A percentile compares a stretch with the other conserved stretches of the same genome.
Evolutionary conservation across 2,329 filamentous ascomycete species (phyloP).

Genomic region (Huntiella decipiens): DNA sequence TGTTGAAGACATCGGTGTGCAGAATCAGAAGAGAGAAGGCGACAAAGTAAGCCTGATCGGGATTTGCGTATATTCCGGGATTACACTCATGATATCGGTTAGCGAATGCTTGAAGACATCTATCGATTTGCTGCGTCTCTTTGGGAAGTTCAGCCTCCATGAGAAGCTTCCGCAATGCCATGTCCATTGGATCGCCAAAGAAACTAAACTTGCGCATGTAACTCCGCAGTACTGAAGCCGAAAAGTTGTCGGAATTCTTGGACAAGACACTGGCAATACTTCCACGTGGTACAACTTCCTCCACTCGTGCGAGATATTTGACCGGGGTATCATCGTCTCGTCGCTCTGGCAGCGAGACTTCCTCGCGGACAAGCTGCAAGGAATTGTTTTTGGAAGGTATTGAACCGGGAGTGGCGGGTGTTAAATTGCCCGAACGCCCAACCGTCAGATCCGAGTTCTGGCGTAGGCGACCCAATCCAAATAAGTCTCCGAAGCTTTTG

Average conservation of each 20-base stretch:
- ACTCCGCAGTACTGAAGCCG: constrained; percentile 64
- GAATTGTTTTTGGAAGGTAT: constrained; percentile 66
- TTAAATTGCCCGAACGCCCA: constrained; percentile 47
- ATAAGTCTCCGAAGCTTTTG: constrained; percentile 80
- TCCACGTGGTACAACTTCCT: constrained; percentile 61
- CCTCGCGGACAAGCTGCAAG: constrained; percentile 55
- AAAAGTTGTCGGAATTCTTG: constrained; percentile 72
- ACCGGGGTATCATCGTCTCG: constrained; percentile 78
- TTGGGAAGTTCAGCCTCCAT: constrained; percentile 95
- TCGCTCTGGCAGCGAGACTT: constrained; percentile 53
- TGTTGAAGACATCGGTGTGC: constrained; percentile 98
- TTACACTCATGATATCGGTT: constrained; percentile 98
- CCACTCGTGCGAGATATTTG: constrained; percentile 68
- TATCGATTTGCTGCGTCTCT: constrained; percentile 94
- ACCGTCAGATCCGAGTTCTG: constrained; percentile 55
- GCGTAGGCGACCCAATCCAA: constrained; percentile 59
- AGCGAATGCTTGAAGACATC: constrained; percentile 82
- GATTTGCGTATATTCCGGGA: constrained; percentile 75
- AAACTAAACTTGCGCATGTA: constrained; percentile 93
- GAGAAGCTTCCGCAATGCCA: constrained; percentile 85
- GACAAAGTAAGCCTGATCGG: constrained; percentile 95
- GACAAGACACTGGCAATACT: constrained; percentile 71
- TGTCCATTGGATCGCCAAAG: constrained; percentile 93
- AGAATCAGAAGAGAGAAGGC: constrained; percentile 91
- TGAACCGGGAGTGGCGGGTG: constrained; percentile 49